Conservation (phyloP, 495 filamentous ascomycete genomes). For the Penicillium turbatum region DNA sequence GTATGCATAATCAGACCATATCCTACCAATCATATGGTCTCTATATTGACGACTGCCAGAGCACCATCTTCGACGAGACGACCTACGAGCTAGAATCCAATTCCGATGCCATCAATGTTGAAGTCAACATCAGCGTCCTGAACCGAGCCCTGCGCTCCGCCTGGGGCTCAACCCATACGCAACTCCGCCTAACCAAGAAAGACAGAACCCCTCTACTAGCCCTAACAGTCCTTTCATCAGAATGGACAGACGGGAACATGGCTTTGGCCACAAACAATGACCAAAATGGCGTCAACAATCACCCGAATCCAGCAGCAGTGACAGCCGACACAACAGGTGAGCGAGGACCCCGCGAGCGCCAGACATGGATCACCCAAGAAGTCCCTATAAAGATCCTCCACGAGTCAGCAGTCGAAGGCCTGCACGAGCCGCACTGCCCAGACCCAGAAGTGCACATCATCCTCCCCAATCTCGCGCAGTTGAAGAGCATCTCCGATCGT, state of each 20-base stretch:
- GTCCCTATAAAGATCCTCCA: constrained; percentile 88
- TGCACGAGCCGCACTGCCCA: constrained; percentile 84
- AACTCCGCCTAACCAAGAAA: constrained; percentile 87
- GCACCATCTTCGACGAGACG: constrained; percentile 76
- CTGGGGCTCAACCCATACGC: constrained; percentile 66
- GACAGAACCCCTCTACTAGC: constrained; percentile 78
- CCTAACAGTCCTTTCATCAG: constrained; percentile 70
- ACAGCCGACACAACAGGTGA: constrained; percentile 44
- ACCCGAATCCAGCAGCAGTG: constrained; percentile 2
- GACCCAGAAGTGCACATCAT: constrained; percentile 94
- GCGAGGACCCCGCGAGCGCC: constrained; percentile 53
- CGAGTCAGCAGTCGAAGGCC: constrained; percentile 69
- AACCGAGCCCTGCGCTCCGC: constrained; percentile 85
- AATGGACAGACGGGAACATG: constrained; percentile 42
- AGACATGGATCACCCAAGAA: constrained; percentile 92
- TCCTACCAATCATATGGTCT: neutral
- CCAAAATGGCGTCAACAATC: constrained; percentile 7
- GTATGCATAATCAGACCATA: constrained; percentile 46
- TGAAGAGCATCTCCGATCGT: constrained; percentile 89
- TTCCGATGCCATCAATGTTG: constrained; percentile 81
- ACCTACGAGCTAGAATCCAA: constrained; percentile 79
- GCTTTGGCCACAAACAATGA: constrained; percentile 42
- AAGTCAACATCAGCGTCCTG: constrained; percentile 76
- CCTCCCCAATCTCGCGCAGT: constrained; percentile 72
- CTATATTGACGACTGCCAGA: constrained; percentile 35